Base-by-base conservation (phyloP, 176 grass and related monocot genomes). In the Lolium rigidum region DNA sequence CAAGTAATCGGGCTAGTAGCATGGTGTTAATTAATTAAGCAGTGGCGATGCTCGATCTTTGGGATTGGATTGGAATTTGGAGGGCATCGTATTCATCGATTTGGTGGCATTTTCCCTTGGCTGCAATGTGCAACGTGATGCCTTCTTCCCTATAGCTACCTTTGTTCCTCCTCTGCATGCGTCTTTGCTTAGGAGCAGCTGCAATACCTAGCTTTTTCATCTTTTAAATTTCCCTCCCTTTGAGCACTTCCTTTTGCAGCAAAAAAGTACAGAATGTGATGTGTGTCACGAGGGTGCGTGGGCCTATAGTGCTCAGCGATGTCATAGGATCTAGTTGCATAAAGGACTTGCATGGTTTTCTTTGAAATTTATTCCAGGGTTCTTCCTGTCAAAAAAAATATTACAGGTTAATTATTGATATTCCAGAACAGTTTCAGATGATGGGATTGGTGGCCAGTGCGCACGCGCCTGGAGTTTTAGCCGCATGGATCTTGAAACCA, bases 121-220 rank as follows among this genome's bases (percentile, higher is more conserved):
- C 13, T 75, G 46, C 47, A 75, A 75, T 9, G 9, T 55, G 49
- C 13, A 25, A 55, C 9, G 25, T 20, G 50, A 76, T 55, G 16
- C 73, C 49, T 54, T 76, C 25, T 76, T 76, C 25, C 15, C 25
- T 76, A 76, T 67, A 39, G 64, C 31, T 47, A 47, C 9, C 4
- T 76, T 76, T 76, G 7, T 35, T 76, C 73, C 46, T 47, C 46
- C 46, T 47, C 9, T 47, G 46, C 7, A 76, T 35, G 73, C 14
- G 49, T 25, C 73, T 76, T 76, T 76, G 73, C 73, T 76, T 55
- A 76, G 49, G 25, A 35, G 47, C 49, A 35, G 73, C 73, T 55
- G 73, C 73, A 35, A 76, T 51, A 15, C 22, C 25, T 24, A 51
- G 72, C 71, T 74, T 52, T 75, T 10, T 26, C 5, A 10, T 17